phyloP scores from a whole-genome alignment of 768 basidiomycete genomes.

The Russula abietina region DNA sequence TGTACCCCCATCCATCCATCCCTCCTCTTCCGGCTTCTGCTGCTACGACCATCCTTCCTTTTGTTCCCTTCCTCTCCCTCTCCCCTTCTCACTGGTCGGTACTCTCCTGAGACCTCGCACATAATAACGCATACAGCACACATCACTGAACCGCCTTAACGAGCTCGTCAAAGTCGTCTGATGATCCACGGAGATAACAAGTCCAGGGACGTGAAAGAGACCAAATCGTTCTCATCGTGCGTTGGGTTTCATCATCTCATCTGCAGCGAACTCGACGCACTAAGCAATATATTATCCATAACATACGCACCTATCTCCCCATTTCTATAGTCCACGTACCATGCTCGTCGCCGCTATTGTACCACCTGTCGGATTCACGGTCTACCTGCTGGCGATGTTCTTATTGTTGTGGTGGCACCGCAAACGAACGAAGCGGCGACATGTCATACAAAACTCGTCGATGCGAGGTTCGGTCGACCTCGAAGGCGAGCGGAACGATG shows the following conservation, averaged over 20 bases:
- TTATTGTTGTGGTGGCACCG: conserved; percentile 1
- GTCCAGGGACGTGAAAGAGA: background rate
- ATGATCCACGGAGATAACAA: background rate
- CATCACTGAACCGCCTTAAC: background rate
- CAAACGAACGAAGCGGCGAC: background rate
- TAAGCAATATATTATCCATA: background rate
- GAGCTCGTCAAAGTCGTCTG: background rate
- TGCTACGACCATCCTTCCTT: background rate
- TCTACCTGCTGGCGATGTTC: background rate
- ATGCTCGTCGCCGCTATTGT: conserved; percentile 1
- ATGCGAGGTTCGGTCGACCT: background rate
- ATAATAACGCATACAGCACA: background rate
- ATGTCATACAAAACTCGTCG: background rate
- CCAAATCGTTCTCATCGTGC: background rate
- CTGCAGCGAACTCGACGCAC: background rate
- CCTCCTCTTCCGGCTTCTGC: background rate
- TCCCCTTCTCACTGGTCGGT: background rate
- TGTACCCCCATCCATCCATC: background rate
- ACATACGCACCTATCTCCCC: background rate
- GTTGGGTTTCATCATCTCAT: background rate
- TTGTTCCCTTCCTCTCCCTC: background rate
- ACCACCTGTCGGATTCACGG: background rate
- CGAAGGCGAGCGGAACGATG: background rate
- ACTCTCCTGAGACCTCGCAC: background rate
- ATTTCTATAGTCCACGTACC: background rate